These are phyloP conservation scores for Aureobasidium sp. DNA, from an alignment of 2,329 filamentous ascomycete genomes.

Conservation along the genomic window DNA sequence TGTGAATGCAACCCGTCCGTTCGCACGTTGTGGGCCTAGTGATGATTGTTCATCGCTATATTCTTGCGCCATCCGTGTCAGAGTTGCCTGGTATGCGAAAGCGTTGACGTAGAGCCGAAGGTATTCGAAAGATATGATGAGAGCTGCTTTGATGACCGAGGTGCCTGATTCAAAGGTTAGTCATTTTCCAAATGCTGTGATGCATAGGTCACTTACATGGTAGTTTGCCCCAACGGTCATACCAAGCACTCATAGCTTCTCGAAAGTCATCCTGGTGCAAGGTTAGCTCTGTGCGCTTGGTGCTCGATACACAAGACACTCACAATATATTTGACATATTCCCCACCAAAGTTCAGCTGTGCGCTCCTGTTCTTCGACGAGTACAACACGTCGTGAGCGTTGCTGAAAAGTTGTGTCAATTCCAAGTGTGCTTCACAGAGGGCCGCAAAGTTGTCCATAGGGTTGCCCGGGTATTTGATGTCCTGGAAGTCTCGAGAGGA, in stretches of 20 bases:
- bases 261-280: slow-evolving; percentile 26
- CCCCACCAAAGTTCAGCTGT: slow-evolving; percentile 29
- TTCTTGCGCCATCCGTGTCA: slow-evolving; percentile 29
- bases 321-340: slow-evolving; percentile 30
- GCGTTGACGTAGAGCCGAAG: slow-evolving; percentile 60
- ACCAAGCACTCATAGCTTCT: slow-evolving; percentile 28
- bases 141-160: slow-evolving; percentile 50
- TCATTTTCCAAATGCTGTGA: neutral
- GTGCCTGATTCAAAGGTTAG: slow-evolving; percentile 38
- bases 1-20: slow-evolving; percentile 39
- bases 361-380: slow-evolving; percentile 28
- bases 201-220: slow-evolving; percentile 16
- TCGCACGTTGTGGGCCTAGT: slow-evolving; percentile 17
- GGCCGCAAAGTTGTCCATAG: slow-evolving; percentile 28
- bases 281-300: neutral
- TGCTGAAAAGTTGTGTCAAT: slow-evolving; percentile 30
- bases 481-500: slow-evolving; percentile 28
- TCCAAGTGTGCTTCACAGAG: slow-evolving; percentile 30
- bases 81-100: slow-evolving; percentile 53
- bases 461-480: slow-evolving; percentile 22
- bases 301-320: neutral
- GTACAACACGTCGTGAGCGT: slow-evolving; percentile 30
- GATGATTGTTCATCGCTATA: slow-evolving; percentile 40
- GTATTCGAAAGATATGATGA: slow-evolving; percentile 59
- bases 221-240: slow-evolving; percentile 27